A percentile compares a stretch with the other conserved stretches of the same genome.
Conservation (phyloP, 345 rosid genomes). For the Gossypium herbaceum region DNA sequence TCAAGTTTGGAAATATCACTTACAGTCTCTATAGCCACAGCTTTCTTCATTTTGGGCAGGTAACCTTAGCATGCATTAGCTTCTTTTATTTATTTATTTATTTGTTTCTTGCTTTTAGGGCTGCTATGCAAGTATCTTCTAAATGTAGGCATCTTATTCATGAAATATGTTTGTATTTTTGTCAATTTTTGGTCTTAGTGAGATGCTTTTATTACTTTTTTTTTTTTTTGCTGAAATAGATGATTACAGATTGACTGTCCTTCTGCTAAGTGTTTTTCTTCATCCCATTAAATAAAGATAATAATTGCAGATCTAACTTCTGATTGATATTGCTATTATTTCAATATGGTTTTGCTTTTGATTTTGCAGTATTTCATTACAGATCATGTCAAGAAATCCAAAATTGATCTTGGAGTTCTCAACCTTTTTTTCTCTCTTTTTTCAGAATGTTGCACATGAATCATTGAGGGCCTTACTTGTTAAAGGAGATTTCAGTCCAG, state of each 20-base stretch:
- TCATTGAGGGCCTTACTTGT: conserved; percentile 52
- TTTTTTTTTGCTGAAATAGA: not conserved
- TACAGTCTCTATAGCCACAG: conserved; percentile 88
- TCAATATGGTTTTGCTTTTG: not conserved
- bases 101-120: not conserved
- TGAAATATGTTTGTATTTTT: not conserved
- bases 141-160: not conserved
- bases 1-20: conserved; percentile 53
- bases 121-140: not conserved
- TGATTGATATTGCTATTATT: not conserved
- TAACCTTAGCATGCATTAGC: conserved; percentile 21
- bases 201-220: not conserved
- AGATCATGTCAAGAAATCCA: not conserved
- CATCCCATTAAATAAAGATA: not conserved
- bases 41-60: conserved; percentile 90
- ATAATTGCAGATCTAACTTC: not conserved
- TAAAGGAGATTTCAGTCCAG: conserved; percentile 38
- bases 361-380: not conserved
- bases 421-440: conserved; percentile 18
- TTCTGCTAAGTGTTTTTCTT: not conserved
- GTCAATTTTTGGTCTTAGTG: not conserved
- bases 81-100: conserved; percentile 4
- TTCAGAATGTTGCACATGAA: conserved; percentile 77
- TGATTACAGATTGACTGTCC: not conserved
- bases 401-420: conserved; percentile 14